Conservation (phyloP, 2,329 filamentous ascomycete genomes). For the Colletotrichum sp. region DNA sequence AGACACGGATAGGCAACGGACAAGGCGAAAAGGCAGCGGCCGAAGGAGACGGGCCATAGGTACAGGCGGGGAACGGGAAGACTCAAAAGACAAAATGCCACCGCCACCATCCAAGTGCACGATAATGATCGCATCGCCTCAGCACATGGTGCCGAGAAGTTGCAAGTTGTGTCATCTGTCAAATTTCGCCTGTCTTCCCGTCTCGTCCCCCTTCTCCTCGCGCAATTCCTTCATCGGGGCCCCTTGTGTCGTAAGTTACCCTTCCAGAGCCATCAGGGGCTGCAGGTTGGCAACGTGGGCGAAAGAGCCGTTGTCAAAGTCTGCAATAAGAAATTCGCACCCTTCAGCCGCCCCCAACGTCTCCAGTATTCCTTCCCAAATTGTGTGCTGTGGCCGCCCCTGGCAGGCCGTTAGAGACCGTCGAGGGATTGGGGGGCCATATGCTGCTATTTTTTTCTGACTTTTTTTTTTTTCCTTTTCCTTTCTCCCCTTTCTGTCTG, state of each 20-base stretch:
- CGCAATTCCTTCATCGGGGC: not conserved
- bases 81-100: not conserved
- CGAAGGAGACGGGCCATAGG: not conserved
- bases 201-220: not conserved
- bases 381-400: constrained; percentile 3
- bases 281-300: constrained; percentile 12
- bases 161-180: not conserved
- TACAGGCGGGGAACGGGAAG: not conserved
- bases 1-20: not conserved
- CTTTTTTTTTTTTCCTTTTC: not conserved
- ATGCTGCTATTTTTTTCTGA: not conserved
- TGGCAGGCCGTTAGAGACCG: not conserved
- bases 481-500: not conserved
- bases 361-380: not conserved
- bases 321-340: not conserved
- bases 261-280: not conserved
- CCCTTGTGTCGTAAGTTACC: not conserved
- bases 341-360: constrained; percentile 1
- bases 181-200: not conserved
- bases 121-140: not conserved
- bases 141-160: not conserved
- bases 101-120: not conserved
- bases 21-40: not conserved
- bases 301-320: not conserved
- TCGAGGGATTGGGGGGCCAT: not conserved